A percentile compares a stretch with the other conserved stretches of the same genome.
These are phyloP conservation scores for Vicia sativa DNA, from an alignment of 306 rosid species.

Conservation along the genomic window DNA sequence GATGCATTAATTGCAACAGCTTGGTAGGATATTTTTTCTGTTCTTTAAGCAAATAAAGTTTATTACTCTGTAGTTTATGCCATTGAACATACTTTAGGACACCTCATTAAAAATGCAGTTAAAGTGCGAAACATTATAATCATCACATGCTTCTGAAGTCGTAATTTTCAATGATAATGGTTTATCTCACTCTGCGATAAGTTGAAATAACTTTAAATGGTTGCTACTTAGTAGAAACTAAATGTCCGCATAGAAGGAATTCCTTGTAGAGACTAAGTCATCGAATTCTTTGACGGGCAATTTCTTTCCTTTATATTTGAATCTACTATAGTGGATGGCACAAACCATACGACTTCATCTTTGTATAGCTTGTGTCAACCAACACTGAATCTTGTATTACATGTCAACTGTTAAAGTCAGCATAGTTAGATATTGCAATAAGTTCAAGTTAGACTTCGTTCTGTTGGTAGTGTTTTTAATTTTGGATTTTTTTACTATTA, in stretches of 20 bases:
- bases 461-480: slow-evolving; percentile 13
- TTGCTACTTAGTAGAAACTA: slow-evolving; percentile 22
- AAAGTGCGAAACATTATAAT: slow-evolving; percentile 6
- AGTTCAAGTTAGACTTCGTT: slow-evolving; percentile 15
- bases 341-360: neutral
- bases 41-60: slow-evolving; percentile 13
- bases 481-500: slow-evolving; percentile 14
- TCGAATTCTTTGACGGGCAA: slow-evolving; percentile 18
- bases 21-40: slow-evolving; percentile 54
- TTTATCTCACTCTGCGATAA: slow-evolving; percentile 14
- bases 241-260: slow-evolving; percentile 10
- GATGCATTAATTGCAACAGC: slow-evolving; percentile 92
- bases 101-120: neutral
- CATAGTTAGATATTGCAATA: slow-evolving; percentile 6
- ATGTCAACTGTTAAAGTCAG: slow-evolving; percentile 8
- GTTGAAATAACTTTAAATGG: slow-evolving; percentile 21
- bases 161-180: neutral
- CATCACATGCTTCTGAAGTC: neutral
- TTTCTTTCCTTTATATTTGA: slow-evolving; percentile 13
- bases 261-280: too few relatives aligned
- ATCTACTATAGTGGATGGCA: slow-evolving; percentile 12
- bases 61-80: neutral
- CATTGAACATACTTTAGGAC: slow-evolving; percentile 3
- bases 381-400: slow-evolving; percentile 4
- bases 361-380: neutral